Conservation (phyloP, 768 basidiomycete species). For the Collybia sordida region DNA sequence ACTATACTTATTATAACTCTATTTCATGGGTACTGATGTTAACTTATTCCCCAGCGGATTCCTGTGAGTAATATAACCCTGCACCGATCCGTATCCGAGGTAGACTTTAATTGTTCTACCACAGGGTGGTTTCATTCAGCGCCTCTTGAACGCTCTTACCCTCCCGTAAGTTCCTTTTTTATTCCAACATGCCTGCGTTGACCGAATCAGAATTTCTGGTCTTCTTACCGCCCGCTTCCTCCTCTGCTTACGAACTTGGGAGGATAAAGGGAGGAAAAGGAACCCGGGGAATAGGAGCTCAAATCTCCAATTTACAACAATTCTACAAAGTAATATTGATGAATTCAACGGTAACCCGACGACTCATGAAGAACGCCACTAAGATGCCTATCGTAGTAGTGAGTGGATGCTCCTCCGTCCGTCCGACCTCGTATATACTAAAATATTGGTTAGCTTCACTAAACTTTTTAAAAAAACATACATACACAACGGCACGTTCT, state of each 20-base stretch:
- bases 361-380: too few species aligned
- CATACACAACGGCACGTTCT: too few species aligned
- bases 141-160: neutral
- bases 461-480: too few species aligned
- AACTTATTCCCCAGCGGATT: neutral
- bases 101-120: neutral
- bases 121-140: neutral
- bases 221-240: slow-evolving; percentile 1
- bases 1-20: neutral
- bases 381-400: too few species aligned
- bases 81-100: neutral
- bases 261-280: neutral
- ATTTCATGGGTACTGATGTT: neutral
- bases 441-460: too few species aligned
- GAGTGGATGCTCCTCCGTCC: too few species aligned
- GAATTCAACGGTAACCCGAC: too few species aligned
- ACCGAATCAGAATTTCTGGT: neutral
- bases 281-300: too few species aligned
- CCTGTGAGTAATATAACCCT: neutral
- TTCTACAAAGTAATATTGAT: too few species aligned
- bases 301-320: too few species aligned
- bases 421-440: too few species aligned
- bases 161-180: neutral
- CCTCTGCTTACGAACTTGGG: neutral
- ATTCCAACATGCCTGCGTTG: neutral